phyloP scores from a whole-genome alignment of 768 basidiomycete species.

The Rhodotorula toruloides region DNA sequence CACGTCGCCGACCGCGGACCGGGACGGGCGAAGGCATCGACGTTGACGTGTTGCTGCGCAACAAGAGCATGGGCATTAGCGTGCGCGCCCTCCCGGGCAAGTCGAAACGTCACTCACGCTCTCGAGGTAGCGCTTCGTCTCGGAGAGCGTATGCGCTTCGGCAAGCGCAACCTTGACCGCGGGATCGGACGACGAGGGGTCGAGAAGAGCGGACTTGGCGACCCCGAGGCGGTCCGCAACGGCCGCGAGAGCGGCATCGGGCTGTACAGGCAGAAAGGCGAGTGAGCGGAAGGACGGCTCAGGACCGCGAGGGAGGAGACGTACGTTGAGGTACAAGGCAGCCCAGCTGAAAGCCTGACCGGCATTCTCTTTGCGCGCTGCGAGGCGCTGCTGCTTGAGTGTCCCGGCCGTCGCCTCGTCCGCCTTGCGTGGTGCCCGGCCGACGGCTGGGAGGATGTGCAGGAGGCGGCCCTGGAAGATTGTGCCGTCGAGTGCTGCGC shows the following conservation, averaged over 20 bases:
- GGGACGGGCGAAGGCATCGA: constrained; percentile 47
- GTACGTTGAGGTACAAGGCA: constrained; percentile 94
- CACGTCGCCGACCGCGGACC: constrained; percentile 61
- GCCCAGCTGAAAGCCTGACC: constrained; percentile 86
- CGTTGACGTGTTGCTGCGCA: constrained; percentile 45
- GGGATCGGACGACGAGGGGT: constrained; percentile 59
- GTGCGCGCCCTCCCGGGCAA: too few relatives aligned
- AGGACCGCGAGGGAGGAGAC: constrained; percentile 49
- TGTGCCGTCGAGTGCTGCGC: constrained; percentile 68
- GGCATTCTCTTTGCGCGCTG: constrained; percentile 62
- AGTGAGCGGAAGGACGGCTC: not conserved
- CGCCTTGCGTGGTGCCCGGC: constrained; percentile 45
- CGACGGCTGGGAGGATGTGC: constrained; percentile 80
- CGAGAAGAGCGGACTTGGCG: constrained; percentile 78
- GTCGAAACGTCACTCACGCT: constrained; percentile 34
- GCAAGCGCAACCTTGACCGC: constrained; percentile 94
- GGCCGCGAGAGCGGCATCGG: constrained; percentile 86
- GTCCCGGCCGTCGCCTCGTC: constrained; percentile 49
- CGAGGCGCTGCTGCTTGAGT: constrained; percentile 59
- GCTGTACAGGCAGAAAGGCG: constrained; percentile 51
- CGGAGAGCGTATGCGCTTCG: constrained; percentile 91
- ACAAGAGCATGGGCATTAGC: too few relatives aligned
- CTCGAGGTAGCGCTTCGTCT: constrained; percentile 86
- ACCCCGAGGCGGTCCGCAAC: constrained; percentile 84
- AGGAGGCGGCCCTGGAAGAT: constrained; percentile 87